Conservation (phyloP, 2,329 filamentous ascomycete species). For the Rutstroemia sp. region DNA sequence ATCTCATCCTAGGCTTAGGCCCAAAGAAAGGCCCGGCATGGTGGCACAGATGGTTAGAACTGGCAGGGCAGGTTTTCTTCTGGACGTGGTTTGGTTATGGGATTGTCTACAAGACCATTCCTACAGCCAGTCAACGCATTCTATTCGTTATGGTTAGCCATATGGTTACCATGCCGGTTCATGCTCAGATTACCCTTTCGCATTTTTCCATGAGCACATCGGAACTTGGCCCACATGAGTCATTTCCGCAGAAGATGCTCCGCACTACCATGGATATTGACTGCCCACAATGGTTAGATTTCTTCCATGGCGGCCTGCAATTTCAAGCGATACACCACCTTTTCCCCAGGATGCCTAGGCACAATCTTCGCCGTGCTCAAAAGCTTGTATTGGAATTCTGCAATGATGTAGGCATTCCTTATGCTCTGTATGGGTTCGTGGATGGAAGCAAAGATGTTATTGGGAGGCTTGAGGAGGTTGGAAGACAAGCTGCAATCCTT, state of each 20-base stretch:
- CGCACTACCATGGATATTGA: slow-evolving; percentile 92
- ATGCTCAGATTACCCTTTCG: slow-evolving; percentile 84
- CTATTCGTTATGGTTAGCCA: slow-evolving; percentile 75
- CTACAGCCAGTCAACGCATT: slow-evolving; percentile 60
- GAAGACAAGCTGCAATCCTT: slow-evolving; percentile 69
- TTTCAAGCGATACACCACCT: slow-evolving; percentile 87
- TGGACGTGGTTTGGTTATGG: slow-evolving; percentile 83
- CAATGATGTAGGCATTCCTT: slow-evolving; percentile 73
- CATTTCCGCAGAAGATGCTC: slow-evolving; percentile 84
- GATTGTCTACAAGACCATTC: slow-evolving; percentile 67
- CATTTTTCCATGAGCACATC: slow-evolving; percentile 93
- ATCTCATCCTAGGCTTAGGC: slow-evolving; percentile 61
- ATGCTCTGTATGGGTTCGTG: slow-evolving; percentile 78
- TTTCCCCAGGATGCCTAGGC: slow-evolving; percentile 74
- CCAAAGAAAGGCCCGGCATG: slow-evolving; percentile 69
- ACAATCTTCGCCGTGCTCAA: slow-evolving; percentile 72
- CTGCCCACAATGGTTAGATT: slow-evolving; percentile 81
- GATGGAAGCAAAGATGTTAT: slow-evolving; percentile 79
- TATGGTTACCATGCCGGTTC: slow-evolving; percentile 71
- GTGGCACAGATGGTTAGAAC: slow-evolving; percentile 79
- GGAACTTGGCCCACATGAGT: slow-evolving; percentile 75
- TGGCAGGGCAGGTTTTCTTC: slow-evolving; percentile 70
- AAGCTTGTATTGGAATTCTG: slow-evolving; percentile 75
- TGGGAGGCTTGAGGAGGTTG: slow-evolving; percentile 67
- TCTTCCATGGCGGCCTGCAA: slow-evolving; percentile 80